Percentiles rank a stretch among this genome's conserved stretches.
Conservation (phyloP, 495 filamentous ascomycete species). For the Halenospora varia region DNA sequence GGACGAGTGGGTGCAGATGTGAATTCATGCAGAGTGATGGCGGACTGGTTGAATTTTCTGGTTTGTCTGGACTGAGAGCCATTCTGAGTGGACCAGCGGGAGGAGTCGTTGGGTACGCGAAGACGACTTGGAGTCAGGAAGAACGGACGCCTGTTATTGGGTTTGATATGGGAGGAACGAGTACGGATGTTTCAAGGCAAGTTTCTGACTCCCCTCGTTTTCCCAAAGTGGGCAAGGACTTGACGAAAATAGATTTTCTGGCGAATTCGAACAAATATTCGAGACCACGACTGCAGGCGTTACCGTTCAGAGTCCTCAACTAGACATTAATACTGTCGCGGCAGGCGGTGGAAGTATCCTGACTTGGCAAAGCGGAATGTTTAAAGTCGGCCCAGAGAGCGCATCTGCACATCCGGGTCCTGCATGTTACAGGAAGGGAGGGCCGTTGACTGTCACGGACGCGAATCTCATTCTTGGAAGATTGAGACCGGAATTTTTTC, state of each 20-base stretch:
- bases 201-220: too few relatives aligned
- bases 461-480: constrained; percentile 89
- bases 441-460: constrained; percentile 89
- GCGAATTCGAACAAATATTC: constrained; percentile 93
- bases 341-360: constrained; percentile 89
- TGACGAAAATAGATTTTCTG: too few relatives aligned
- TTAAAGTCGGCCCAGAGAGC: constrained; percentile 94
- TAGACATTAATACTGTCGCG: constrained; percentile 97
- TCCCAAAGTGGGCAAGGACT: too few relatives aligned
- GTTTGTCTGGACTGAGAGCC: constrained; percentile 70
- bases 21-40: constrained; percentile 90
- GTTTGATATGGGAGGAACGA: constrained; percentile 96
- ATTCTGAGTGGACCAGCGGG: constrained; percentile 80
- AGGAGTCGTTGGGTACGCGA: constrained; percentile 88
- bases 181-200: constrained; percentile 90
- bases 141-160: constrained; percentile 91
- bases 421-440: constrained; percentile 92
- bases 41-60: constrained; percentile 72
- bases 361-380: constrained; percentile 87
- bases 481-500: constrained; percentile 93
- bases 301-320: constrained; percentile 88
- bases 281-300: constrained; percentile 96
- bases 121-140: constrained; percentile 67
- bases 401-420: constrained; percentile 91
- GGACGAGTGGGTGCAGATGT: constrained; percentile 57